Base-by-base conservation (phyloP, 192 early-diverging fungal species). In the Geosiphon pyriformis region DNA sequence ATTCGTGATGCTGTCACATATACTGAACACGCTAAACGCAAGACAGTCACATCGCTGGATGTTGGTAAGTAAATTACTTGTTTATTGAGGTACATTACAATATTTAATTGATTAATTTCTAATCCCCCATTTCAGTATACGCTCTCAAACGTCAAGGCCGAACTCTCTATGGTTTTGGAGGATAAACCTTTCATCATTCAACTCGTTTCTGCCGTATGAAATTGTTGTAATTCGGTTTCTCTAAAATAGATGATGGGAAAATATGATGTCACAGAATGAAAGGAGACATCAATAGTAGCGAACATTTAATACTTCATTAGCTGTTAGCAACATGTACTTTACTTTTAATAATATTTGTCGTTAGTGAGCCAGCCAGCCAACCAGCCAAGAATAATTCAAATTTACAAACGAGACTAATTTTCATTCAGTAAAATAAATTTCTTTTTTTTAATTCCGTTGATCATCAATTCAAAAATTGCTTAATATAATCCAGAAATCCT, bases 1-100 rank as follows among this genome's bases (percentile, higher is more conserved):
- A 98, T 98, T 80, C 88, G 95, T 72, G 95, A 98, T 77, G 90
- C 95, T 58, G 95, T 98, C 74, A 98, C 95, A 75, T 98, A 98
- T 88, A 96, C 95, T 69, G 94, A 98, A 79, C 95, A 98, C 89
- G 95, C 92, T 79, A 94, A 93, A 85, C 82, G 93, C 80, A 94
- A 98, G 92, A 98, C 95, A 73, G 95, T 98, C 83, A 98, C 95
- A 61, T 95, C 94, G 48, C 86, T 98, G 66, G 94, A 98, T 79
- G 95, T 98, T 65, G 53, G 53, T 55, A 12, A 55, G 53, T 55
- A 23, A 29, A 55, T 4, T 55, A 12, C 1, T 20, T 55, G 11
- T 55, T 55, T 20, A 12, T 55, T 20, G 11, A 12, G 1, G 12
- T 55, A 4, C 27, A 12, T 4, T 20, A 55, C 53, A 29, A 20